Evolutionary conservation across 495 filamentous ascomycete species (phyloP), one percentile per base, ranked within the genome.

Genomic region (Apodospora peruviana): DNA sequence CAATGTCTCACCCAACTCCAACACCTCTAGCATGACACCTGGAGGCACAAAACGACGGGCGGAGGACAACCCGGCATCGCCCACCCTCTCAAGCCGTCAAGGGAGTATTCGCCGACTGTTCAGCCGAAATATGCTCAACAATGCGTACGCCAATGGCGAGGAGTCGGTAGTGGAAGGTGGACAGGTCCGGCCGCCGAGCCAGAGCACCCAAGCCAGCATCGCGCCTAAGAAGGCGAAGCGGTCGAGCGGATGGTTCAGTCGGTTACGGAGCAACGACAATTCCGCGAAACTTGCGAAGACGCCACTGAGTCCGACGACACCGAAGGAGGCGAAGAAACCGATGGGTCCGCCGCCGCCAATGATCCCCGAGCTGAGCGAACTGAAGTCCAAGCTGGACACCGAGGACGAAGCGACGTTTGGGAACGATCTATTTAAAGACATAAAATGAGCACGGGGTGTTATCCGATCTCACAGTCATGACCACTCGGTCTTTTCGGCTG

Each of bases 341-440:
- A 58, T 53, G 42, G 70, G 70, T 36, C 70, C 75, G 11, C 80
- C 80, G 39, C 78, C 80, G 11, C 80, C 80, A 16, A 81, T 74
- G 68, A 72, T 84, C 35, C 80, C 80, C 40, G 78, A 84, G 48
- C 68, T 82, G 49, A 72, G 64, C 51, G 70, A 69, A 25, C 64
- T 80, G 43, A 74, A 78, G 57, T 63, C 73, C 19, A 72, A 74
- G 55, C 56, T 73, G 37, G 57, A 64, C 12, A 51, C 59, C 38
- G 58, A 63, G 42, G 61, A 69, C 36, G 67, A 68, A 22, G 58
- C 48, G 8, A 58, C 58, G 18, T 62, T 84, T 48, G 78, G 79
- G 25, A 70, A 64, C 42, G 79, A 82, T 32, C 60, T 84, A 51
- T 84, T 84, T 61, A 82, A 80, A 59, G 59, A 77, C 45, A 82